These are phyloP conservation scores for Pichia rugopelliculosa DNA, from an alignment of 805 yeast species.

Conservation along the genomic window DNA sequence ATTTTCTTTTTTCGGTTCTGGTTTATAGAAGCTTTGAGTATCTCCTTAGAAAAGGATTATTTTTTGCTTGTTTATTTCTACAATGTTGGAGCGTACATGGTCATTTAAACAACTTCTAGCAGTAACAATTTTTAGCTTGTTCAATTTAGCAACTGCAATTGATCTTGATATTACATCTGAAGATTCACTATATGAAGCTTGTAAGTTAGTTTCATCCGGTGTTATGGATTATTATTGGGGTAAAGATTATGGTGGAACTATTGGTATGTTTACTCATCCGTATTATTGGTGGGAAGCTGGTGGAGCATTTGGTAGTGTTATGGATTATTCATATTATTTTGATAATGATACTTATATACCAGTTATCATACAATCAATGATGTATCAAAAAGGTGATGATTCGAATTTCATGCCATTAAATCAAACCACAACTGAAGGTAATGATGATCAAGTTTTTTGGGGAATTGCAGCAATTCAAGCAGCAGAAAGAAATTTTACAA, in stretches of 20 bases:
- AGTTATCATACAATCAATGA: constrained; percentile 51
- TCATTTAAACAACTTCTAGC: background rate
- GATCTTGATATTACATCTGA: constrained; percentile 32
- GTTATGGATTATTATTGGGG: constrained; percentile 66
- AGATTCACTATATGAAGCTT: constrained; percentile 43
- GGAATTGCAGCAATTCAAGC: constrained; percentile 90
- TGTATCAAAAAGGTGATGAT: constrained; percentile 66
- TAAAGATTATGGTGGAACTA: constrained; percentile 56
- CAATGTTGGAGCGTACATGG: background rate
- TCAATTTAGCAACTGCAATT: constrained; percentile 6
- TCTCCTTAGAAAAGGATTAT: background rate
- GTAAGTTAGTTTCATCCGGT: constrained; percentile 49
- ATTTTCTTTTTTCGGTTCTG: too few relatives aligned
- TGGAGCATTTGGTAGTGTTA: constrained; percentile 83
- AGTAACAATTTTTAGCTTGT: background rate
- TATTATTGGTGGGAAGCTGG: constrained; percentile 99
- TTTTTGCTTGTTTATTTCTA: background rate
- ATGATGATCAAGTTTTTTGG: constrained; percentile 98
- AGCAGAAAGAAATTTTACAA: constrained; percentile 78
- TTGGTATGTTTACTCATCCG: constrained; percentile 83
- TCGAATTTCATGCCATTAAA: constrained; percentile 79
- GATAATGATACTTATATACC: constrained; percentile 61
- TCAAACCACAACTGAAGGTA: constrained; percentile 90
- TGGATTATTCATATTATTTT: constrained; percentile 70
- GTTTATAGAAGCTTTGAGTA: too few relatives aligned